phyloP scores from a whole-genome alignment of 2,329 filamentous ascomycete species.

The Diplodia mutila region DNA sequence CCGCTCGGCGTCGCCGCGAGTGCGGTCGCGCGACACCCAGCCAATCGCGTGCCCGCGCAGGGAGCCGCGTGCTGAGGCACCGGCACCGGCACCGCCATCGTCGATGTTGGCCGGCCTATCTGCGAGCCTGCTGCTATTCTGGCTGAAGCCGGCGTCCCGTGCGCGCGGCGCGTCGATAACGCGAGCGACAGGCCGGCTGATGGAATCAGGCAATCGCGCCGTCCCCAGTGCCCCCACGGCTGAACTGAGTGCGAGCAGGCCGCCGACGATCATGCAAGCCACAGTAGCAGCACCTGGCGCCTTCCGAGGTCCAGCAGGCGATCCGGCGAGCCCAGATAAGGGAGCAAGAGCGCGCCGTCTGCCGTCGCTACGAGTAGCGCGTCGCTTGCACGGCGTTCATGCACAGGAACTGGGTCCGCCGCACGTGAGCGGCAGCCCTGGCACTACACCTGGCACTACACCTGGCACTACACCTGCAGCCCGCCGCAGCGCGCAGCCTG shows the following conservation, averaged over 20 bases:
- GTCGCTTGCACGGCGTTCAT: constrained; percentile 20
- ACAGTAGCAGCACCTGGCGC: constrained; percentile 16
- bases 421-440: constrained; percentile 12
- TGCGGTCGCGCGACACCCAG: not conserved
- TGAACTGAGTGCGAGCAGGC: not conserved
- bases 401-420: constrained; percentile 13
- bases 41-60: not conserved
- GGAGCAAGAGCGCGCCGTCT: not conserved
- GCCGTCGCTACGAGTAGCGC: constrained; percentile 10
- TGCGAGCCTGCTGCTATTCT: constrained; percentile 7
- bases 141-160: constrained; percentile 9
- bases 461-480: constrained; percentile 1
- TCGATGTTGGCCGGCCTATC: not conserved
- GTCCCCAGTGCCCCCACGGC: constrained; percentile 9
- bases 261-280: constrained; percentile 23
- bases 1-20: constrained; percentile 17
- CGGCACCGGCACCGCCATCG: not conserved
- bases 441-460: constrained; percentile 7
- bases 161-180: constrained; percentile 16
- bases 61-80: not conserved
- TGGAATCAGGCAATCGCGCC: constrained; percentile 20
- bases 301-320: constrained; percentile 21
- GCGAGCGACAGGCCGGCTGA: constrained; percentile 15
- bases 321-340: constrained; percentile 17
- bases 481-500: not conserved